Percentiles rank a stretch among this genome's conserved stretches.
These are phyloP conservation scores for Leishmania martiniquensis DNA, from an alignment of 208 protist species.

Conservation along the genomic window DNA sequence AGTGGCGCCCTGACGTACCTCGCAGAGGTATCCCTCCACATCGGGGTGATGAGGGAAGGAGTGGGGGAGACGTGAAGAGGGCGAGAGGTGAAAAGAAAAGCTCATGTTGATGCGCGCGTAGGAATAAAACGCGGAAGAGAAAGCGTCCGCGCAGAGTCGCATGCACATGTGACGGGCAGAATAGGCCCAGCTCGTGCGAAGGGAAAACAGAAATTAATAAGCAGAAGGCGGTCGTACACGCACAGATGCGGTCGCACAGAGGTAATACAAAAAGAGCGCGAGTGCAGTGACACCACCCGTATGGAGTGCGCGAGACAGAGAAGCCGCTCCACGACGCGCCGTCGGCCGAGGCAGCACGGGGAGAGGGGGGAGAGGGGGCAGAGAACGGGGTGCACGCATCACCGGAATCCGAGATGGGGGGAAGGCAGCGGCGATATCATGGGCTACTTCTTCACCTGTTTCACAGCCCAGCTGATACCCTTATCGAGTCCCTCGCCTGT, in stretches of 20 bases:
- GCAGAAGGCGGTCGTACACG: too few relatives aligned
- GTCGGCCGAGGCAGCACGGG: neutral
- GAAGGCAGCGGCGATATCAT: neutral
- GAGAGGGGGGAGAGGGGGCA: neutral
- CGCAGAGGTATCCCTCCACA: neutral
- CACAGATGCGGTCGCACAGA: neutral
- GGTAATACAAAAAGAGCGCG: too few relatives aligned
- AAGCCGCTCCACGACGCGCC: neutral
- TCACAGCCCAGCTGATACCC: slow-evolving; percentile 92
- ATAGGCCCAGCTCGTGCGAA: neutral
- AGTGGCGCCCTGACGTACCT: neutral
- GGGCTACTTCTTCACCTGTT: slow-evolving; percentile 52
- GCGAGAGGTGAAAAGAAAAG: neutral
- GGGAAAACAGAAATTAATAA: neutral
- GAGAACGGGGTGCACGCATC: neutral
- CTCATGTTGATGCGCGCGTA: neutral
- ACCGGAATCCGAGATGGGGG: neutral
- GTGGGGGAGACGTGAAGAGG: neutral
- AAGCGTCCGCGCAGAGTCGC: neutral
- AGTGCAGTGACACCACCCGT: neutral
- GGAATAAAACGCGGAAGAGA: neutral
- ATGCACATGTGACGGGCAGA: neutral
- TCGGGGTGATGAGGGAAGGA: neutral
- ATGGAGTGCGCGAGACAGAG: neutral
- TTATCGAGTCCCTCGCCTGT: slow-evolving; percentile 91